Evolutionary conservation across 2,329 filamentous ascomycete species (phyloP).

Genomic region (Trichoderma koningii): DNA sequence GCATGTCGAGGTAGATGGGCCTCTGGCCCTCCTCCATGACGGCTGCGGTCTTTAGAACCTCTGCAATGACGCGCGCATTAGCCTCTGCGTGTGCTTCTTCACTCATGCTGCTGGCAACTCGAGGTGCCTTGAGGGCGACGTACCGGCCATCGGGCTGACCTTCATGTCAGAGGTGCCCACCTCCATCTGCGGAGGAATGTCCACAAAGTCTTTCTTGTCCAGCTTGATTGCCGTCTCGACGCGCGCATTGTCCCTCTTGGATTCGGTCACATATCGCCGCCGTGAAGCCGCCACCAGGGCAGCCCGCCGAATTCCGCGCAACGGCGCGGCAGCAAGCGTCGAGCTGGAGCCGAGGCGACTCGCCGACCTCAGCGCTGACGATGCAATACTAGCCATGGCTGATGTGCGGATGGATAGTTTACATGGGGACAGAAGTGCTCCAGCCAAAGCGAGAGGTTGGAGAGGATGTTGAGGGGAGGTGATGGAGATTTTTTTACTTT

Average conservation of each 20-base stretch:
- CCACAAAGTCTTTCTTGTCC: conserved; percentile 80
- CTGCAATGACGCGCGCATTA: conserved; percentile 41
- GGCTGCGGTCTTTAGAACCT: conserved; percentile 86
- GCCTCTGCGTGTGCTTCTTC: conserved; percentile 5
- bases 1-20: conserved; percentile 98
- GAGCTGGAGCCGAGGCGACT: conserved; percentile 56
- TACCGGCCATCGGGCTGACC: conserved; percentile 75
- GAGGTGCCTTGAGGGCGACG: conserved; percentile 30
- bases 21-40: conserved; percentile 90
- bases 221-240: conserved; percentile 85
- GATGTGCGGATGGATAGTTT: conserved; percentile 31
- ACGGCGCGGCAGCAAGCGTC: conserved; percentile 36
- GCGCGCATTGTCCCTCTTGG: conserved; percentile 76
- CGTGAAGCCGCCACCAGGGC: conserved; percentile 39
- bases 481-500: not conserved
- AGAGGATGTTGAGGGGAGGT: conserved; percentile 28
- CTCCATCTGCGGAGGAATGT: conserved; percentile 45
- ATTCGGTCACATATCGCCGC: conserved; percentile 81
- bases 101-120: not conserved
- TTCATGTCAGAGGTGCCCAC: conserved; percentile 49
- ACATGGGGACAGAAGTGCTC: conserved; percentile 29
- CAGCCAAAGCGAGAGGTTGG: conserved; percentile 31
- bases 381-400: conserved; percentile 65
- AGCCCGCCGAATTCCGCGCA: conserved; percentile 38
- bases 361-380: conserved; percentile 73